Evolutionary conservation across 768 basidiomycete species (phyloP).

Genomic region (Leucocoprinus sp.): DNA sequence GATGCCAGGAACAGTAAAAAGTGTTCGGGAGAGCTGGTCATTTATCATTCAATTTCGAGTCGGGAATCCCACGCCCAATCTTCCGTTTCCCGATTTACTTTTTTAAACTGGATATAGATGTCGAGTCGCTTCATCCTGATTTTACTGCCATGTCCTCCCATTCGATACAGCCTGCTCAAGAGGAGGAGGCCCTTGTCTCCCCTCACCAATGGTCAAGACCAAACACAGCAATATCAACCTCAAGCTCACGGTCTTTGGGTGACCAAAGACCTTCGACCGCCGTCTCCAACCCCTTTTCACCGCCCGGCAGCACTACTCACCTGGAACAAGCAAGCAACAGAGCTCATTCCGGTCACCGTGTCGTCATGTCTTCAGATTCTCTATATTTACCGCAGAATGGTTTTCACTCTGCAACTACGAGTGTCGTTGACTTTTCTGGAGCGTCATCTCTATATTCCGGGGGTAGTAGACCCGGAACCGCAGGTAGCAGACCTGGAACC

Average conservation of each 20-base stretch:
- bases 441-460: neutral
- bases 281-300: conserved; percentile 41
- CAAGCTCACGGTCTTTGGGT: conserved; percentile 18
- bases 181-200: conserved; percentile 21
- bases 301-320: conserved; percentile 39
- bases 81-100: conserved; percentile 15
- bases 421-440: conserved; percentile 16
- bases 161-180: neutral
- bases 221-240: conserved; percentile 19
- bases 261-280: conserved; percentile 37
- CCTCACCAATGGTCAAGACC: conserved; percentile 27
- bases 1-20: conserved; percentile 23
- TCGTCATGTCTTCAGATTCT: conserved; percentile 20
- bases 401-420: conserved; percentile 29
- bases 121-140: conserved; percentile 5
- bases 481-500: conserved; percentile 23
- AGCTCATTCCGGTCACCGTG: conserved; percentile 15
- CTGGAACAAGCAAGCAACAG: conserved; percentile 25
- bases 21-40: conserved; percentile 23
- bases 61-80: conserved; percentile 18
- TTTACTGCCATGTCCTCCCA: conserved; percentile 1
- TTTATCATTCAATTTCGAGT: conserved; percentile 18
- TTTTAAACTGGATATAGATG: conserved; percentile 5
- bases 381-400: conserved; percentile 26
- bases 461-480: conserved; percentile 27